These are phyloP conservation scores for Pichia sp. DNA, from an alignment of 1,139 yeast species.

Conservation along the genomic window DNA sequence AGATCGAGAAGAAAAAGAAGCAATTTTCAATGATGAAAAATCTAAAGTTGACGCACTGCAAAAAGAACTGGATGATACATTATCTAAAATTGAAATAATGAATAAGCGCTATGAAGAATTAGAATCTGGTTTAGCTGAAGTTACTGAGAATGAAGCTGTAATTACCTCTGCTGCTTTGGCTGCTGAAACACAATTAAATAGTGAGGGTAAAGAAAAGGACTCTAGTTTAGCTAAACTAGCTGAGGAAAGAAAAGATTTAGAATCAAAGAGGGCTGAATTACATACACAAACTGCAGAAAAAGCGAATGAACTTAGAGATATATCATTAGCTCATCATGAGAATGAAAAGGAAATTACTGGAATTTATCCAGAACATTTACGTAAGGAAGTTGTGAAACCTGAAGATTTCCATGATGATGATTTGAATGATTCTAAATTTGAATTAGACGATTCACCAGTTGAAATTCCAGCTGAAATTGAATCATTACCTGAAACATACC, in stretches of 20 bases:
- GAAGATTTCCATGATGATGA: conserved; percentile 32
- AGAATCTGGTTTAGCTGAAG: conserved; percentile 17
- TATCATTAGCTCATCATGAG: conserved; percentile 36
- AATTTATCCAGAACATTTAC: conserved; percentile 50
- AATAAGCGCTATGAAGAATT: conserved; percentile 21
- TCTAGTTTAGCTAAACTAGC: conserved; percentile 30
- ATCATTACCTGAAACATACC: conserved; percentile 21
- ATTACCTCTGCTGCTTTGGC: conserved; percentile 19
- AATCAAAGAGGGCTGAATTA: conserved; percentile 38
- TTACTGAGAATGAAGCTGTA: conserved; percentile 23
- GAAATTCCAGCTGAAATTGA: conserved; percentile 27
- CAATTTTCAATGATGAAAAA: conserved; percentile 23
- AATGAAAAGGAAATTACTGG: conserved; percentile 39
- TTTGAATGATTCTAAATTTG: conserved; percentile 23
- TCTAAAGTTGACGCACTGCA: conserved; percentile 22
- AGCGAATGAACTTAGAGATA: conserved; percentile 40
- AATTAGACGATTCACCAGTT: conserved; percentile 27
- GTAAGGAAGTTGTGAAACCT: conserved; percentile 33
- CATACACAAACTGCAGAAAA: conserved; percentile 39
- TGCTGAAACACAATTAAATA: conserved; percentile 6
- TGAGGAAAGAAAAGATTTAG: conserved; percentile 36
- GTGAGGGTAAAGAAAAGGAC: conserved; percentile 15
- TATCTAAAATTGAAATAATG: conserved; percentile 23
- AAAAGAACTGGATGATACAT: conserved; percentile 18
- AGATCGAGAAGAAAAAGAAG: conserved; percentile 27